Conservation (phyloP, 176 grass and related monocot genomes). For the Raddia guianensis region DNA sequence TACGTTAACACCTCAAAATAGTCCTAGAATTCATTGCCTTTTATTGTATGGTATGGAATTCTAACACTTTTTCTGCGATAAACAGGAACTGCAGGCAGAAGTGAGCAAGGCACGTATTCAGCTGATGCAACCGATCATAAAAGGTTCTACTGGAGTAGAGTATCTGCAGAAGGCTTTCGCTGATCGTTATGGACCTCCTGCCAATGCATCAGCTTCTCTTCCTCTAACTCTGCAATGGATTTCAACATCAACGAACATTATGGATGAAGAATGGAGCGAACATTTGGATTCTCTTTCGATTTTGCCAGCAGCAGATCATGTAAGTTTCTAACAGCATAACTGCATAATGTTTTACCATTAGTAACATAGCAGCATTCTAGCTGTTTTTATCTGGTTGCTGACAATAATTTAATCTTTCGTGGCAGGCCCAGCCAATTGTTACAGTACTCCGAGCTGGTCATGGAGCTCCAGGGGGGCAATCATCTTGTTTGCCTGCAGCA, state of each 20-base stretch:
- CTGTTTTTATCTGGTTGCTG: constrained; percentile 19
- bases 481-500: constrained; percentile 36
- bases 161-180: constrained; percentile 92
- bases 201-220: constrained; percentile 50
- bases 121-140: constrained; percentile 75
- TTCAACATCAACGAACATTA: constrained; percentile 39
- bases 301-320: constrained; percentile 59
- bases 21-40: not conserved
- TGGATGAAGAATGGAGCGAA: constrained; percentile 74
- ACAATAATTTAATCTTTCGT: not conserved
- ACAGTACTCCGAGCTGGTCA: constrained; percentile 71
- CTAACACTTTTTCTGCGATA: constrained; percentile 24
- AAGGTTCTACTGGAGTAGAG: constrained; percentile 77
- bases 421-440: constrained; percentile 64
- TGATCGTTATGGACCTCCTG: constrained; percentile 64
- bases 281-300: constrained; percentile 52
- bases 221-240: constrained; percentile 61
- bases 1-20: constrained; percentile 19
- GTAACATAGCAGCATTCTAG: not conserved
- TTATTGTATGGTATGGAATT: not conserved
- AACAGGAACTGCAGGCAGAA: constrained; percentile 81
- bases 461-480: constrained; percentile 39
- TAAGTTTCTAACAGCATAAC: not conserved
- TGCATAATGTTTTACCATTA: not conserved
- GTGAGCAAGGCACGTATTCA: constrained; percentile 80